Percentiles rank a stretch among this genome's conserved stretches.
These are phyloP conservation scores for Harringtonia aguacate DNA, from an alignment of 2,329 filamentous ascomycete genomes.

Conservation along the genomic window DNA sequence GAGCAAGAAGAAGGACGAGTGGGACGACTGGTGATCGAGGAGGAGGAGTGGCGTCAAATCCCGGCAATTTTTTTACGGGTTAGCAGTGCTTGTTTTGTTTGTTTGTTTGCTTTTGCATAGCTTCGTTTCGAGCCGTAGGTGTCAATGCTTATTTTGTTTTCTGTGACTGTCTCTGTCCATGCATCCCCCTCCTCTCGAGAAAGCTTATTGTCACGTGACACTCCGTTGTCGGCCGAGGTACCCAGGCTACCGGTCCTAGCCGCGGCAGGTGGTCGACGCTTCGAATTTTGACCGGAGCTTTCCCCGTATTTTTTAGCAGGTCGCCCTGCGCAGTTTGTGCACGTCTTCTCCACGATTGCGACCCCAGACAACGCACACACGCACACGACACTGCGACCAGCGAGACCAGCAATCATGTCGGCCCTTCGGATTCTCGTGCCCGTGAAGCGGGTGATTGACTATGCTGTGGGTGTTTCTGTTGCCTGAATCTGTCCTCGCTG, in stretches of 20 bases:
- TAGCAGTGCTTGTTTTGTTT: background rate
- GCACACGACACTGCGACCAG: conserved; percentile 11
- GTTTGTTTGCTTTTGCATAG: background rate
- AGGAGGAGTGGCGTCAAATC: background rate
- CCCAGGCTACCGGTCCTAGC: conserved; percentile 9
- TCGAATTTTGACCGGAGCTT: too few species aligned
- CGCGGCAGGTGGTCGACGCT: conserved; percentile 4
- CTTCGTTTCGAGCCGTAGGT: too few species aligned
- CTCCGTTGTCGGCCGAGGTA: conserved; percentile 12
- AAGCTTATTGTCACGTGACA: conserved; percentile 7
- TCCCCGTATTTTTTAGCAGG: too few species aligned
- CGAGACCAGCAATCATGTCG: conserved; percentile 41
- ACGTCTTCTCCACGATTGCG: too few species aligned
- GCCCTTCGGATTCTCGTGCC: conserved; percentile 67
- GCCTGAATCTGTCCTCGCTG: too few species aligned
- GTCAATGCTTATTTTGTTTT: background rate
- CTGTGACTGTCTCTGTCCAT: background rate
- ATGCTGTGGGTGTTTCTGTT: conserved; percentile 51
- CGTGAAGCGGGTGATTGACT: conserved; percentile 79
- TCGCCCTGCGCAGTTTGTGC: too few species aligned
- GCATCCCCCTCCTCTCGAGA: background rate
- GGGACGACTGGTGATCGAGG: conserved; percentile 55
- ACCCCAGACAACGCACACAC: too few species aligned
- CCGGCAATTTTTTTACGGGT: background rate
- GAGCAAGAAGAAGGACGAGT: conserved; percentile 44